Conservation (phyloP, 495 filamentous ascomycete genomes). For the Parmelia sp. region DNA sequence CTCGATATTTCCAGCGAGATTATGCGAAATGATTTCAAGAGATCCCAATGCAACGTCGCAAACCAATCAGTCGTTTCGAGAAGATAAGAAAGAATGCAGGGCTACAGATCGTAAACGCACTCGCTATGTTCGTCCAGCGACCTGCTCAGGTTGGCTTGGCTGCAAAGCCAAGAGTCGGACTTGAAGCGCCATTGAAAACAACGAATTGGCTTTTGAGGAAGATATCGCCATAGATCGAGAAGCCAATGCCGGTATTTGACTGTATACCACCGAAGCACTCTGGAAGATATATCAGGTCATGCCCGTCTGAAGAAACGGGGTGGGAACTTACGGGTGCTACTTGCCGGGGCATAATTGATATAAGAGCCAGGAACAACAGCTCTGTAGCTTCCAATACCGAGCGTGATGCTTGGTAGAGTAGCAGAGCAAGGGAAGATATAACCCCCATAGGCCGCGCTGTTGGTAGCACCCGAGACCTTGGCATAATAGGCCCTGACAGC, state of each 20-base stretch:
- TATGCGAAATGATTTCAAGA: background rate
- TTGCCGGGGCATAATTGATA: slow-evolving; percentile 42
- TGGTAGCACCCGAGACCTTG: slow-evolving; percentile 45
- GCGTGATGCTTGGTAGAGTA: slow-evolving; percentile 55
- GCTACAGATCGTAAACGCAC: background rate
- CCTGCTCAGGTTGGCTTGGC: slow-evolving; percentile 31
- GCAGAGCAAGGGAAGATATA: slow-evolving; percentile 62
- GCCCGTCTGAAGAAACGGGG: background rate
- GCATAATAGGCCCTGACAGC: slow-evolving; percentile 61
- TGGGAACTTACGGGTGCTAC: slow-evolving; percentile 30
- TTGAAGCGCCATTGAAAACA: slow-evolving; percentile 56
- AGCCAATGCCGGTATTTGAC: slow-evolving; percentile 52
- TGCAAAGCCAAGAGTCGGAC: slow-evolving; percentile 58
- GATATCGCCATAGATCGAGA: slow-evolving; percentile 70
- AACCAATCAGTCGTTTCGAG: background rate
- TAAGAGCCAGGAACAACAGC: slow-evolving; percentile 41
- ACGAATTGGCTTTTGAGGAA: slow-evolving; percentile 76
- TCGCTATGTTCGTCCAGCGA: background rate
- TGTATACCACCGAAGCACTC: slow-evolving; percentile 63
- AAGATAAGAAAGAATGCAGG: background rate
- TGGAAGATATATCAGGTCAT: slow-evolving; percentile 22
- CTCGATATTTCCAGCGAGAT: background rate
- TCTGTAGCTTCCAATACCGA: slow-evolving; percentile 47
- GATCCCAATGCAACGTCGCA: background rate
- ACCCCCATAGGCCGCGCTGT: slow-evolving; percentile 48